Percentiles rank a stretch among this genome's conserved stretches.
Conservation (phyloP, 164 flowering plant genomes). For the Aristolochia californica region DNA sequence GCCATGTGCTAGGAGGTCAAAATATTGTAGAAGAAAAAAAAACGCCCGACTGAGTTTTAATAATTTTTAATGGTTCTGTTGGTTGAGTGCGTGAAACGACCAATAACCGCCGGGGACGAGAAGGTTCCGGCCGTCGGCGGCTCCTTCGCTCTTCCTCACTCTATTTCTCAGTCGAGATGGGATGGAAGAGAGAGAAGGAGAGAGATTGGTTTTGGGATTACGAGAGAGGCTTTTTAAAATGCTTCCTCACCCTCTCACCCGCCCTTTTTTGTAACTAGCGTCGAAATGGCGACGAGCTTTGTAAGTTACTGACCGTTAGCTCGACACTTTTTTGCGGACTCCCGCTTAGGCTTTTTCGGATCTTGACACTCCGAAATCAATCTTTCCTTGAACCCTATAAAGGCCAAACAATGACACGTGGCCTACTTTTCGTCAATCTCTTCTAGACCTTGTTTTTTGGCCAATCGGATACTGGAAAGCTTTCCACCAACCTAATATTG, state of each 20-base stretch:
- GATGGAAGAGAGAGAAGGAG: neutral
- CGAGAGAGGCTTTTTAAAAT: slow-evolving; percentile 1
- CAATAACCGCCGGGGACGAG: neutral
- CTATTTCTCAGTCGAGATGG: neutral
- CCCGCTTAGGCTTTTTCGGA: no score
- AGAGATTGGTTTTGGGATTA: neutral
- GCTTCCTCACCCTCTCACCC: slow-evolving; percentile 1
- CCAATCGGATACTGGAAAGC: no score
- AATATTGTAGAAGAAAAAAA: slow-evolving; percentile 20
- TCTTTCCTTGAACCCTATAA: no score
- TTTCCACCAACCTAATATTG: no score
- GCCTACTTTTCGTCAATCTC: no score
- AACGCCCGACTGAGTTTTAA: neutral
- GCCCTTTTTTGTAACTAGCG: neutral
- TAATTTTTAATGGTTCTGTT: neutral
- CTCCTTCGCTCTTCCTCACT: neutral
- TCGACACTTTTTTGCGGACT: neutral
- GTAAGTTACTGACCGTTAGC: slow-evolving; percentile 6
- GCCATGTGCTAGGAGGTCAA: slow-evolving; percentile 63
- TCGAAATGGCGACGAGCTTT: neutral
- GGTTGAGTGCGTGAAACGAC: neutral
- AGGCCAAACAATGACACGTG: no score
- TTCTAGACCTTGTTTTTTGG: no score
- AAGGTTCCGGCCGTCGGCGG: neutral
- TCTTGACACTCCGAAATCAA: no score